Evolutionary conservation across 2,329 filamentous ascomycete genomes (phyloP).

Genomic region (Helotiales sp.): DNA sequence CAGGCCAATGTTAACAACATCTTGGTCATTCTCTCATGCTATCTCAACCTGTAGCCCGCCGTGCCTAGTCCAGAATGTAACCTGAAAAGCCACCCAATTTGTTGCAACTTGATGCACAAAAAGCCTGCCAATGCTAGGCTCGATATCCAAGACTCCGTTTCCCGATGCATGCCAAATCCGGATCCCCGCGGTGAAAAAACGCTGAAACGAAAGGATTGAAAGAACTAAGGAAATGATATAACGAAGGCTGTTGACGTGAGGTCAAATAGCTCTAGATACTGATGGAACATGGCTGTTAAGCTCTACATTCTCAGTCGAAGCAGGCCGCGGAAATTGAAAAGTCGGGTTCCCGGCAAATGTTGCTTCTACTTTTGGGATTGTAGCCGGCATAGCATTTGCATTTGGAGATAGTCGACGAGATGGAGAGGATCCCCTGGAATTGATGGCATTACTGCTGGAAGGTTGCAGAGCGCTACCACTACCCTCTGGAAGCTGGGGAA

Average conservation of each 20-base stretch:
- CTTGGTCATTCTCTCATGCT: not conserved
- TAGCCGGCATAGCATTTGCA: slow-evolving; percentile 24
- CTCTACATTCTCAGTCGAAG: slow-evolving; percentile 15
- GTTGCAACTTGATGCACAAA: not conserved
- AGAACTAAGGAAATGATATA: not conserved
- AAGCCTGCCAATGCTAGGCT: not conserved
- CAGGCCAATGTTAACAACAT: not conserved
- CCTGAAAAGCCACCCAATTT: not conserved
- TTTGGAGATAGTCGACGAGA: slow-evolving; percentile 18
- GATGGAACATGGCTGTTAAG: slow-evolving; percentile 1
- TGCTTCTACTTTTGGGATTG: slow-evolving; percentile 19
- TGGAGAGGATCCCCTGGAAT: slow-evolving; percentile 16
- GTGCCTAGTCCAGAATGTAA: not conserved
- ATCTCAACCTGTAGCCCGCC: not conserved
- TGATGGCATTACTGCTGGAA: slow-evolving; percentile 20
- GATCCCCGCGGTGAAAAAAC: not conserved
- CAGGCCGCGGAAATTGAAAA: slow-evolving; percentile 49
- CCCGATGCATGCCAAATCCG: not conserved
- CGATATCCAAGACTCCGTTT: not conserved
- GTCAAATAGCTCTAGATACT: not conserved
- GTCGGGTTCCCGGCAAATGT: slow-evolving; percentile 47
- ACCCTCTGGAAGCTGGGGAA: slow-evolving; percentile 12
- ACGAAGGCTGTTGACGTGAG: not conserved
- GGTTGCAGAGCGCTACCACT: slow-evolving; percentile 9
- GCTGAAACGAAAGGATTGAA: not conserved